phyloP scores from a whole-genome alignment of 768 basidiomycete genomes.

The Amanita fuliginea region DNA sequence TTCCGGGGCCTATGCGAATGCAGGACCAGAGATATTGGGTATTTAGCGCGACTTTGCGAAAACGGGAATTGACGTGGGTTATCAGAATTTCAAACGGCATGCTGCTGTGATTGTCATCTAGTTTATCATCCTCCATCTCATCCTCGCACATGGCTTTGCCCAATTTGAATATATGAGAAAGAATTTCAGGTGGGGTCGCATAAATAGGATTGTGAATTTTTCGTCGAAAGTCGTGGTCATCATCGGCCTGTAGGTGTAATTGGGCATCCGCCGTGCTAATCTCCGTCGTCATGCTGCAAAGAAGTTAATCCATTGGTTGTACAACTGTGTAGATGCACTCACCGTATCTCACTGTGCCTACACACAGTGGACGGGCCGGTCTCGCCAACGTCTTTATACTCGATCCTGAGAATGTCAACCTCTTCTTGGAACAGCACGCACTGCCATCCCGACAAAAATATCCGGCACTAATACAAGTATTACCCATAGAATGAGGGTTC shows the following conservation, averaged over 20 bases:
- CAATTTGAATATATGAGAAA: conserved; percentile 21
- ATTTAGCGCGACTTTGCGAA: conserved; percentile 26
- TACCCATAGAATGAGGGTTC: neutral
- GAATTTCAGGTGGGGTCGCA: conserved; percentile 20
- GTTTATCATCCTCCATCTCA: conserved; percentile 4
- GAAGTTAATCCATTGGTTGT: neutral
- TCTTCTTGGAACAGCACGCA: neutral
- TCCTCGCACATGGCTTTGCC: conserved; percentile 16
- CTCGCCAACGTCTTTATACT: neutral
- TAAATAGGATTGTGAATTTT: conserved; percentile 9
- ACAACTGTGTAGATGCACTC: neutral
- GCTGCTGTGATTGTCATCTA: neutral
- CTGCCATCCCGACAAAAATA: neutral
- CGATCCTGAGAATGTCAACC: neutral
- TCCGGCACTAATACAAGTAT: neutral
- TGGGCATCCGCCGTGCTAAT: neutral
- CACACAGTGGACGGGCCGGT: neutral
- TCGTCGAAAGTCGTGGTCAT: neutral
- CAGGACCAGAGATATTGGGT: conserved; percentile 30
- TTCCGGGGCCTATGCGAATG: conserved; percentile 18
- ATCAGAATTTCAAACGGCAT: conserved; percentile 25
- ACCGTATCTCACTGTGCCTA: neutral
- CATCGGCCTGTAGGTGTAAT: neutral
- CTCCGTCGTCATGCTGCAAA: neutral
- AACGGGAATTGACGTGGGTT: conserved; percentile 27